Evolutionary conservation across 2,329 filamentous ascomycete species (phyloP), one percentile per base, ranked within the genome.

Genomic region (Emmonsia crescens): DNA sequence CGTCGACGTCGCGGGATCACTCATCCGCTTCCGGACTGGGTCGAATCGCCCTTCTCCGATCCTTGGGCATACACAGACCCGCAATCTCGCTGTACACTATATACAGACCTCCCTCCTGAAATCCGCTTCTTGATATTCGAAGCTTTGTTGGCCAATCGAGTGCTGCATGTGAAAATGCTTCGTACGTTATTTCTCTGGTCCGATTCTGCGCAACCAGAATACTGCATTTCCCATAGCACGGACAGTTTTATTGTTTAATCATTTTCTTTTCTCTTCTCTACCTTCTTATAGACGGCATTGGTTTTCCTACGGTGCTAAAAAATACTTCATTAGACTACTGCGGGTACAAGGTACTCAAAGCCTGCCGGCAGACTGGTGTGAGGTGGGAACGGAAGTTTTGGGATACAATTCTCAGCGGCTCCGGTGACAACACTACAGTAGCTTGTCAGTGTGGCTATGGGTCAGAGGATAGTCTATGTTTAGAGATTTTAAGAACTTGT

Each of bases 51-150:
- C 21, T 42, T 57, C 27, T 33, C 55, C 36, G 10, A 42, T 6
- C 55, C 55, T 5, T 57, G 36, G 36, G 55, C 55, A 57, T 29
- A 29, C 16, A 57, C 55, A 24, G 38, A 44, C 6, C 38, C 55
- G 21, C 55, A 57, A 24, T 19, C 55, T 27, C 21, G 5, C 14
- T 57, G 55, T 44, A 40, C 38, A 4, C 55, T 57, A 12, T 57
- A 57, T 29, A 27, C 55, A 9, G 38, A 19, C 5, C 21, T 57
- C 38, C 55, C 55, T n/a, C 55, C 55, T 27, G 55, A 57, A 44
- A 57, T 57, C 19, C 55, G 55, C 8, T 31, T 57, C 21, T 42
- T 57, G 55, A 57, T 57, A 42, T 57, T 57, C 38, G 55, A 57
- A 57, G 55, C 38, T 24, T 19, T 44, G 36, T 24, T 57, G n/a